Evolutionary conservation across 805 yeast genomes (phyloP).

Genomic region (Pichia manshurica): DNA sequence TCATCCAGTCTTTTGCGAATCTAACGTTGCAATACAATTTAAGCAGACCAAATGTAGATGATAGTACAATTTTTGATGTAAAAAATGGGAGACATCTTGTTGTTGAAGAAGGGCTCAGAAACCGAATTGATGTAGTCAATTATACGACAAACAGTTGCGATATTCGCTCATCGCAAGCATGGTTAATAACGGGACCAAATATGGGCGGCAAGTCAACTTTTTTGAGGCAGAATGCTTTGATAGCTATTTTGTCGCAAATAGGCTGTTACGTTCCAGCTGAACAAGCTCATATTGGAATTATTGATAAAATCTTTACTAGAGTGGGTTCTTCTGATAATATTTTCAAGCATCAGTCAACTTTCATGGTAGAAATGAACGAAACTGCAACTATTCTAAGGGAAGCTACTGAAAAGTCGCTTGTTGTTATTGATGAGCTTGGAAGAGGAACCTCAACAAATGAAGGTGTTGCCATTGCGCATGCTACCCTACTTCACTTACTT

Average conservation of each 20-base stretch:
- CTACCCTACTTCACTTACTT: conserved; percentile 55
- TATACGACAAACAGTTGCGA: conserved; percentile 45
- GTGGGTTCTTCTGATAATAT: conserved; percentile 84
- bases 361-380: conserved; percentile 90
- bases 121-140: conserved; percentile 30
- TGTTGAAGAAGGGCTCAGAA: conserved; percentile 68
- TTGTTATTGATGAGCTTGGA: conserved; percentile 84
- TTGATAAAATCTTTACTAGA: conserved; percentile 74
- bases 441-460: conserved; percentile 83
- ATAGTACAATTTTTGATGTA: conserved; percentile 44
- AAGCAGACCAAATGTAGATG: conserved; percentile 57
- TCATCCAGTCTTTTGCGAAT: conserved; percentile 62
- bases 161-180: conserved; percentile 30
- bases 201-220: conserved; percentile 84
- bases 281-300: conserved; percentile 58
- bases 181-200: conserved; percentile 84
- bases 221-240: conserved; percentile 65
- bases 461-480: conserved; percentile 81
- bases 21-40: conserved; percentile 65
- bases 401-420: conserved; percentile 63
- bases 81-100: conserved; percentile 75
- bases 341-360: conserved; percentile 74
- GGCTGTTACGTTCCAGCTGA: conserved; percentile 71
- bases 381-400: conserved; percentile 62
- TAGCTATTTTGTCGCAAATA: conserved; percentile 64